Percentiles rank a stretch among this genome's conserved stretches.
phyloP scores from a whole-genome alignment of 2,329 filamentous ascomycete genomes.

The Aspergillus glaucus region DNA sequence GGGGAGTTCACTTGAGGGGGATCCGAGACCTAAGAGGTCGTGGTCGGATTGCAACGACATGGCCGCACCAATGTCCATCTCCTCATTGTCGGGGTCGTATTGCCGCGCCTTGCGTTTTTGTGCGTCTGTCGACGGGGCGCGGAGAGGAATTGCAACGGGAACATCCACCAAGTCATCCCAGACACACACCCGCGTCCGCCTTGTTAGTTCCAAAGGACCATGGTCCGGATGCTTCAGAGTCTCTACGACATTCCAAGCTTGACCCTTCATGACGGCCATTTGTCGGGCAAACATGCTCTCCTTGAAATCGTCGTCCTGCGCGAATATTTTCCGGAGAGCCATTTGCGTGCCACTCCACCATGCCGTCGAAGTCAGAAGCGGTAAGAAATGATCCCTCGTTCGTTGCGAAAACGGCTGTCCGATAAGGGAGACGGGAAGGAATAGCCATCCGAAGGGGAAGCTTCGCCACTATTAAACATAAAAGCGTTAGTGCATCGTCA shows the following conservation, averaged over 20 bases:
- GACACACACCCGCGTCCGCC: slow-evolving; percentile 84
- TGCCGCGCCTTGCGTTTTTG: slow-evolving; percentile 56
- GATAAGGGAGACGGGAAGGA: slow-evolving; percentile 91
- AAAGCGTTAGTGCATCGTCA: slow-evolving; percentile 12
- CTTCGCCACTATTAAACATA: slow-evolving; percentile 55
- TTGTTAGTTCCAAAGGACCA: slow-evolving; percentile 85
- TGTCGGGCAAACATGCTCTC: slow-evolving; percentile 99
- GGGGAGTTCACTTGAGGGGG: slow-evolving; percentile 56
- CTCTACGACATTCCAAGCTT: slow-evolving; percentile 98
- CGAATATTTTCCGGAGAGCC: slow-evolving; percentile 78
- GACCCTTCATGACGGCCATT: slow-evolving; percentile 98
- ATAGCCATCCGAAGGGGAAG: slow-evolving; percentile 98
- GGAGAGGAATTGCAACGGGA: slow-evolving; percentile 86
- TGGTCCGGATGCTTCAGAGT: slow-evolving; percentile 89
- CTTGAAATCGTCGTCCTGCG: slow-evolving; percentile 90
- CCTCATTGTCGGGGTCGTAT: slow-evolving; percentile 61
- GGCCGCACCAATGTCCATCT: slow-evolving; percentile 81
- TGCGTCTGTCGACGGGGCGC: slow-evolving; percentile 76
- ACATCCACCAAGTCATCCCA: slow-evolving; percentile 98
- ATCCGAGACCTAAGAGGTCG: slow-evolving; percentile 65
- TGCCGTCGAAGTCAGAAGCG: slow-evolving; percentile 82
- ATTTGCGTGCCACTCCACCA: slow-evolving; percentile 97
- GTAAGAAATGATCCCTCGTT: slow-evolving; percentile 91
- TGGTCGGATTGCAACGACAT: slow-evolving; percentile 52
- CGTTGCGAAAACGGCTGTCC: slow-evolving; percentile 93